Percentiles rank a stretch among this genome's conserved stretches.
Conservation (phyloP, 352 stramenopile genomes). For the Globisporangium rhizosaccharum region DNA sequence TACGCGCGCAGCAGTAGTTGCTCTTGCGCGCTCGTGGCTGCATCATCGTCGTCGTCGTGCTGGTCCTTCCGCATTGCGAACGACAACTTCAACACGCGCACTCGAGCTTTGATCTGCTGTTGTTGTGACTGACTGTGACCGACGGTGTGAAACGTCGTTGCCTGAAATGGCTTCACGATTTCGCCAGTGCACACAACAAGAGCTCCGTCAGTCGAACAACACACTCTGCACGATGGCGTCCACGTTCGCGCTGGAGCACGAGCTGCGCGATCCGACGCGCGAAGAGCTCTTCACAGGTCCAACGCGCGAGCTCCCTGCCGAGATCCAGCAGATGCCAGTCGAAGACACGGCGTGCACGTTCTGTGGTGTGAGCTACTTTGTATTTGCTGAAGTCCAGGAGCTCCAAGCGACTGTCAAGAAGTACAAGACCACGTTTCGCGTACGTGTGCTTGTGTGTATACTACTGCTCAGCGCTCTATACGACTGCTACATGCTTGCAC, state of each 20-base stretch:
- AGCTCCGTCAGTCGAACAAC: background rate
- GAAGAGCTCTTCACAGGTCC: conserved; percentile 41
- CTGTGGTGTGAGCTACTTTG: conserved; percentile 83
- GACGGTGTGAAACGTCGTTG: too few species aligned
- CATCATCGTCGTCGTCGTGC: too few species aligned
- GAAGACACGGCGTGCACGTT: conserved; percentile 83
- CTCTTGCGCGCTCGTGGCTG: background rate
- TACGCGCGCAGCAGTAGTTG: background rate
- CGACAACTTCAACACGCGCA: background rate
- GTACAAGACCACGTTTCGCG: conserved; percentile 68
- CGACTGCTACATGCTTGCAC: too few species aligned
- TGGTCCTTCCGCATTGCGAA: background rate
- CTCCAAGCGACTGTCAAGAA: conserved; percentile 62
- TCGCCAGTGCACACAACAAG: too few species aligned
- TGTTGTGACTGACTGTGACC: too few species aligned
- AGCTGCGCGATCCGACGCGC: conserved; percentile 12
- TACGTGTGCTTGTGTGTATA: conserved; percentile 14
- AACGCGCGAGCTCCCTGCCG: conserved; percentile 55
- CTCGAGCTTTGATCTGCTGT: too few species aligned
- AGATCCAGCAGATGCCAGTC: conserved; percentile 57
- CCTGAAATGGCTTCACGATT: too few species aligned
- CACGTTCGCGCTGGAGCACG: background rate
- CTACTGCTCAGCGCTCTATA: too few species aligned
- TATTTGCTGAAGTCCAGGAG: conserved; percentile 78
- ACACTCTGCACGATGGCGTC: conserved; percentile 7